Evolutionary conservation across 768 basidiomycete genomes (phyloP), one percentile per base, ranked within the genome.

Genomic region (Suillus tomentosus): DNA sequence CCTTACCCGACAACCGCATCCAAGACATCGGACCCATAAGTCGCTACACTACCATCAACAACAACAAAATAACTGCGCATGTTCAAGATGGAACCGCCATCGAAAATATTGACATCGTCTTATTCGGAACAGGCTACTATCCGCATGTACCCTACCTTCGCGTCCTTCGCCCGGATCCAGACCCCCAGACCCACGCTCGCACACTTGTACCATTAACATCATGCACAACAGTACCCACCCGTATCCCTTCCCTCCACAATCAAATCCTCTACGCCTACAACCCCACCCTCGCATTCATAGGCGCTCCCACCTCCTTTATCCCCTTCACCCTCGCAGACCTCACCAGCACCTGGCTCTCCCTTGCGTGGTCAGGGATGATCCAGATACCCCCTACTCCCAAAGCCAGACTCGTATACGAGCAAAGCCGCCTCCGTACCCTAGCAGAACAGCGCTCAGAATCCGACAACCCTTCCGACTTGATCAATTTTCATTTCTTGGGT

Each of bases 311-410:
- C 60, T 77, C 78, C 17, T 81, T 79, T 66, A 84, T 79, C 10
- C 84, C 84, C 3, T 85, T 85, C 68, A 75, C 75, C 5, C 73
- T 84, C 65, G 79, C 80, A 1, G 83, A 85, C 63, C 72, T 85
- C 54, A 75, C 74, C n/a, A 82, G 80, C 70, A 82, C 80, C 3
- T 84, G 81, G 81, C 76, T 85, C 47, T 69, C 82, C 1, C 71
- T 82, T 24, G 77, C 78, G 2, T 84, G 82, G 81, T 62, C 65
- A 3, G 67, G 73, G 2, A 63, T 69, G 36, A 67, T 78, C 15
- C 15, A 65, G 2, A 77, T 81, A 63, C 82, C 83, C 0, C 58
- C 69, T 24, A 77, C 79, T 1, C 10, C 68, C 2, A 73, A 74
- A 37, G 76, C 64, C 0, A 72, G 79, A 3, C 74, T 83, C 10